A percentile compares a stretch with the other conserved stretches of the same genome.
phyloP scores from a whole-genome alignment of 441 rosid genomes.

The Viola pubescens region DNA sequence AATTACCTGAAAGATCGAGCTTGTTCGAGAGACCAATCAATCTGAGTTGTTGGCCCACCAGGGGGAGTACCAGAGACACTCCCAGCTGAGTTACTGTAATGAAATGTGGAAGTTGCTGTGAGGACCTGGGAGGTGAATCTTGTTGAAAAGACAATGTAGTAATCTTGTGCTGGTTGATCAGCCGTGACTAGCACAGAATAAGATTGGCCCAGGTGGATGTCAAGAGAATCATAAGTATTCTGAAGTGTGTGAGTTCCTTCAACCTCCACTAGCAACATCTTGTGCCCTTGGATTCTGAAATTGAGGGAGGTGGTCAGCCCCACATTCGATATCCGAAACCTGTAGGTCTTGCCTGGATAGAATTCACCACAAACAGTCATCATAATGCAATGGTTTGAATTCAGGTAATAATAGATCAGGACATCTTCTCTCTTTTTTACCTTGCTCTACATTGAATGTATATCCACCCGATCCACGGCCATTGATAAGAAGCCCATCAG shows the following conservation, averaged over 20 bases:
- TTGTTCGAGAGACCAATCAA: slow-evolving; percentile 74
- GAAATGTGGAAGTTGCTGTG: slow-evolving; percentile 50
- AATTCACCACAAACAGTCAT: neutral
- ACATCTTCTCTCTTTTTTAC: slow-evolving; percentile 18
- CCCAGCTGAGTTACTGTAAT: slow-evolving; percentile 47
- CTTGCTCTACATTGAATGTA: slow-evolving; percentile 62
- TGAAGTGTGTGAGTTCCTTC: slow-evolving; percentile 81
- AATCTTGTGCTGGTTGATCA: slow-evolving; percentile 52
- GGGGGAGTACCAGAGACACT: slow-evolving; percentile 60
- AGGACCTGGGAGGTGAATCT: slow-evolving; percentile 58
- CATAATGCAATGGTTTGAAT: neutral
- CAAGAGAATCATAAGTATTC: slow-evolving; percentile 52
- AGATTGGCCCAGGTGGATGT: slow-evolving; percentile 74
- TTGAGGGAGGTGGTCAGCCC: slow-evolving; percentile 53
- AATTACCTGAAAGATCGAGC: slow-evolving; percentile 58
- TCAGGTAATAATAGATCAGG: neutral
- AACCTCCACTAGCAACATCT: slow-evolving; percentile 61
- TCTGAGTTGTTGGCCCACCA: slow-evolving; percentile 40
- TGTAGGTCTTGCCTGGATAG: slow-evolving; percentile 56
- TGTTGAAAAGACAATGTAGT: slow-evolving; percentile 50
- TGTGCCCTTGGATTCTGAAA: slow-evolving; percentile 74
- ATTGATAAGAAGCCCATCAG: slow-evolving; percentile 83
- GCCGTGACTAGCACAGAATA: slow-evolving; percentile 63
- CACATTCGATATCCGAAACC: slow-evolving; percentile 68
- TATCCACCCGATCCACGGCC: slow-evolving; percentile 72